A percentile compares a stretch with the other conserved stretches of the same genome.
phyloP scores from a whole-genome alignment of 1,139 yeast genomes.

The Pichia norvegensis region DNA sequence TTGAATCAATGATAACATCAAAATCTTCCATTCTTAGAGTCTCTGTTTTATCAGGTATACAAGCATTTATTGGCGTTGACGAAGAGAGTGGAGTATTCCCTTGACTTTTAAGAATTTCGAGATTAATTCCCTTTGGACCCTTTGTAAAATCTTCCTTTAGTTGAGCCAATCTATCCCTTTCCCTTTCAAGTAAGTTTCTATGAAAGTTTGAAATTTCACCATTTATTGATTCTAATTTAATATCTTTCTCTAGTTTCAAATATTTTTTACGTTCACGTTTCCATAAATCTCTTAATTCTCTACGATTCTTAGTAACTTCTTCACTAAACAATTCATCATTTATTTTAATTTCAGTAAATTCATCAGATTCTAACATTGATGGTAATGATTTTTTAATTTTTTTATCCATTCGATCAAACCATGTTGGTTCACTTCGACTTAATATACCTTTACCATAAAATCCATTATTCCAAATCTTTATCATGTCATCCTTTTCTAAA shows the following conservation, averaged over 20 bases:
- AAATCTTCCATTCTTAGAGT: constrained; percentile 36
- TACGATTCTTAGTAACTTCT: constrained; percentile 65
- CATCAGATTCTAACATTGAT: constrained; percentile 6
- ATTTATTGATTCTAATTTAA: constrained; percentile 15
- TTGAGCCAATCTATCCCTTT: constrained; percentile 25
- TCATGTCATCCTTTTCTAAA: constrained; percentile 40
- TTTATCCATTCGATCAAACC: constrained; percentile 61
- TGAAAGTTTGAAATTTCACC: constrained; percentile 15
- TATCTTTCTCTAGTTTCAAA: constrained; percentile 22
- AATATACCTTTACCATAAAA: constrained; percentile 90
- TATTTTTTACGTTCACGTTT: constrained; percentile 44
- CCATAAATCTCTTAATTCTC: constrained; percentile 66
- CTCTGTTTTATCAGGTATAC: not conserved
- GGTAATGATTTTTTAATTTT: constrained; percentile 27
- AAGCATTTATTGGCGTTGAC: not conserved
- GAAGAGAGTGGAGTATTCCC: not conserved
- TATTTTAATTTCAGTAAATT: constrained; percentile 1
- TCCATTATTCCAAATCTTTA: constrained; percentile 72
- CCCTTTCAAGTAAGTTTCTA: constrained; percentile 25
- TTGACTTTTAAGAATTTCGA: constrained; percentile 2
- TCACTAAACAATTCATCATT: constrained; percentile 41
- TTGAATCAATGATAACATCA: constrained; percentile 33
- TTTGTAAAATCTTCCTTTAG: constrained; percentile 19
- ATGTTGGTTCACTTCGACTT: constrained; percentile 88
- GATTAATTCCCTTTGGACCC: constrained; percentile 12